phyloP scores from a whole-genome alignment of 345 rosid species.

The Alliaria petiolata region DNA sequence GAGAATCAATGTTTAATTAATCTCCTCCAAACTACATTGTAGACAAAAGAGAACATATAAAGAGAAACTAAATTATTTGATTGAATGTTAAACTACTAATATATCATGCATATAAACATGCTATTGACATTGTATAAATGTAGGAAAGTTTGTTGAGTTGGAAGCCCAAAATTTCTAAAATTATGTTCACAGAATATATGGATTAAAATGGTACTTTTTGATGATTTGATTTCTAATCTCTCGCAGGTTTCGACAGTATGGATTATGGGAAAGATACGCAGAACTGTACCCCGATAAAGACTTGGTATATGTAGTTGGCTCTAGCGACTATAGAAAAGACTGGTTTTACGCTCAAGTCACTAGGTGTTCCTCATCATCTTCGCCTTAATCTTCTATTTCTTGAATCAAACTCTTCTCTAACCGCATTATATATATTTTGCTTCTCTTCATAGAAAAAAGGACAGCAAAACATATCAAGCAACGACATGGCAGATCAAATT shows the following conservation, averaged over 20 bases:
- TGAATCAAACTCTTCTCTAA: neutral
- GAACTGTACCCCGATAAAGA: slow-evolving; percentile 68
- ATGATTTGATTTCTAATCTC: neutral
- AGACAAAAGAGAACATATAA: neutral
- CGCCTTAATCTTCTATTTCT: neutral
- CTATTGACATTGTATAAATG: neutral
- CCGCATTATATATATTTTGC: neutral
- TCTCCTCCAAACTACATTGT: neutral
- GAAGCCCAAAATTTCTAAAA: too few species aligned
- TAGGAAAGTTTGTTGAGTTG: too few species aligned
- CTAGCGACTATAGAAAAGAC: slow-evolving; percentile 62
- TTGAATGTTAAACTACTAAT: too few species aligned
- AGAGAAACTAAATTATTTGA: neutral
- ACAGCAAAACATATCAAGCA: slow-evolving; percentile 41
- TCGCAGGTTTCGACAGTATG: slow-evolving; percentile 76
- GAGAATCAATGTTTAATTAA: neutral
- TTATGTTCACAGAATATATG: too few species aligned
- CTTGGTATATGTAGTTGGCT: slow-evolving; percentile 59
- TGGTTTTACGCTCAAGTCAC: slow-evolving; percentile 83
- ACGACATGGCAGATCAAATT: slow-evolving; percentile 84
- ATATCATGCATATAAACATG: neutral
- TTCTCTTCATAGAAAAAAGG: slow-evolving; percentile 35
- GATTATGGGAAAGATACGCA: slow-evolving; percentile 83
- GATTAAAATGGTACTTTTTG: too few species aligned
- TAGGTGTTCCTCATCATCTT: slow-evolving; percentile 40